Conservation (phyloP, 1,284 basidiomycete species). For the Ustilago tritici region DNA sequence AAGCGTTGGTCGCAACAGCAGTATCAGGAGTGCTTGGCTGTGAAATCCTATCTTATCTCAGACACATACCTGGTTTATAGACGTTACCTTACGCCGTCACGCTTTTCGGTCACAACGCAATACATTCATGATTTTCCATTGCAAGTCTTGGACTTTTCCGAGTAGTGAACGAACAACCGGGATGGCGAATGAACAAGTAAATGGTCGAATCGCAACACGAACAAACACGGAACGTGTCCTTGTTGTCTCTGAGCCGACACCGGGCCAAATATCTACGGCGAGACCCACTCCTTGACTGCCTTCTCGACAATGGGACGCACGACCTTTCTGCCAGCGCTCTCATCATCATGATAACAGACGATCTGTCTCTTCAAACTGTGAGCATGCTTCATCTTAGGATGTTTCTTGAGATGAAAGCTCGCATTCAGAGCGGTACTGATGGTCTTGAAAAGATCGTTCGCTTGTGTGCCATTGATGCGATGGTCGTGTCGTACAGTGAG, state of each 20-base stretch:
- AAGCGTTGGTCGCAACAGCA: constrained; percentile 11
- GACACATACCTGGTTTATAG: background rate
- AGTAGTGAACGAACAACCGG: background rate
- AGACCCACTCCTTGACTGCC: constrained; percentile 52
- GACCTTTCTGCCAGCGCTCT: constrained; percentile 55
- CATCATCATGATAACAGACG: constrained; percentile 49
- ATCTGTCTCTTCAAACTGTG: constrained; percentile 31
- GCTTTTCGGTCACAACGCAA: background rate
- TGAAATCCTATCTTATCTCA: background rate
- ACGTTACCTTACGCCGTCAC: background rate
- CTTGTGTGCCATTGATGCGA: constrained; percentile 38
- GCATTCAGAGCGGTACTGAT: constrained; percentile 37
- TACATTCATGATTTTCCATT: background rate
- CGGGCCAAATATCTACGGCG: constrained; percentile 6
- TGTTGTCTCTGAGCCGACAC: background rate
- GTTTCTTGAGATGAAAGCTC: constrained; percentile 23
- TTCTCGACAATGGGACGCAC: constrained; percentile 61
- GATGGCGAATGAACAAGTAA: no score
- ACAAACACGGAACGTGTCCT: no score
- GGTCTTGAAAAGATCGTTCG: constrained; percentile 50
- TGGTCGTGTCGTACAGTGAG: constrained; percentile 53
- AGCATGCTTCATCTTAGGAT: constrained; percentile 18
- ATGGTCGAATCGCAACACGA: background rate
- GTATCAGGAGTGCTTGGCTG: constrained; percentile 35
- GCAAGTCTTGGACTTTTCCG: background rate